phyloP scores from a whole-genome alignment of 2,329 filamentous ascomycete genomes.

The Metarhizium album region DNA sequence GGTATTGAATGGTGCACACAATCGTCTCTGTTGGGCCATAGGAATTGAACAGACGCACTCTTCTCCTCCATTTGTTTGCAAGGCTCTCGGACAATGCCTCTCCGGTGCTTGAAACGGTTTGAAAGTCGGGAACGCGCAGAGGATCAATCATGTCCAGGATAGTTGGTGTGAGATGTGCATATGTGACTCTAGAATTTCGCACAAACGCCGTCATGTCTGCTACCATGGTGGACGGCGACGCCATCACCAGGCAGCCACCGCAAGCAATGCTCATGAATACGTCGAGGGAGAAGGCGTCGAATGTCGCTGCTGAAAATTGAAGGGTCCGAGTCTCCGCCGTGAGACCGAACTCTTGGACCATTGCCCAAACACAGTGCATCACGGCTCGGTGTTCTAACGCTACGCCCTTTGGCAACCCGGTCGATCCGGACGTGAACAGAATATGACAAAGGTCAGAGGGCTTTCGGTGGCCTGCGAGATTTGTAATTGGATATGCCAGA shows the following conservation, averaged over 20 bases:
- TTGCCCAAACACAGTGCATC: not conserved
- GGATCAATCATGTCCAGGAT: not conserved
- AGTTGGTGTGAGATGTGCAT: not conserved
- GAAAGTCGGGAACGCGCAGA: not conserved
- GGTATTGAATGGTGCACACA: not conserved
- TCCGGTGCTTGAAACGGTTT: not conserved
- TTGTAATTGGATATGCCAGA: not conserved
- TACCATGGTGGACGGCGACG: not conserved
- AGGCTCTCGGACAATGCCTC: not conserved
- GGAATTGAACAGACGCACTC: not conserved
- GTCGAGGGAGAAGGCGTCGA: not conserved
- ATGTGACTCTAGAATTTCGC: not conserved
- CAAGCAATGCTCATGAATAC: not conserved
- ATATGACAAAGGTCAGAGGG: constrained; percentile 1
- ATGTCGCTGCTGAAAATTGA: not conserved
- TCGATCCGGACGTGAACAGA: constrained; percentile 1
- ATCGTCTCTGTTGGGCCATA: constrained; percentile 1
- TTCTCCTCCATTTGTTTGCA: not conserved
- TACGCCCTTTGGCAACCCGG: constrained; percentile 1
- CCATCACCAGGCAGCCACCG: not conserved
- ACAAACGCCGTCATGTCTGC: not conserved
- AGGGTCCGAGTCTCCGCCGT: not conserved
- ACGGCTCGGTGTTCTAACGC: constrained; percentile 1
- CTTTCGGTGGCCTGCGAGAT: not conserved
- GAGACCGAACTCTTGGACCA: not conserved